These are phyloP conservation scores for Curvularia eragrostidis DNA, from an alignment of 2,329 filamentous ascomycete species.

Conservation along the genomic window DNA sequence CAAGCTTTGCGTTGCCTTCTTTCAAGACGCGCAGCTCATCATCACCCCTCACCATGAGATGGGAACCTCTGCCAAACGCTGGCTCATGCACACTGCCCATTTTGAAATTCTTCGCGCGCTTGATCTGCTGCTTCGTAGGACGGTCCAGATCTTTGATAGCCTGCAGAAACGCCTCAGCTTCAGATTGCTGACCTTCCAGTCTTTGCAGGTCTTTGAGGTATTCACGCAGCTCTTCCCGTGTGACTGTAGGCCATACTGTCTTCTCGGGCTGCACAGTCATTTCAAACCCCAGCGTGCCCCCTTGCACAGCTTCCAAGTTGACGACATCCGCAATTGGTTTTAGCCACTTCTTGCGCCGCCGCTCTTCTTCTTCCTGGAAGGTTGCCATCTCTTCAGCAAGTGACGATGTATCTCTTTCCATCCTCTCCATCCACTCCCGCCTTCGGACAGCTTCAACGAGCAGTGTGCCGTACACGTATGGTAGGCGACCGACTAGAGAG, in stretches of 20 bases:
- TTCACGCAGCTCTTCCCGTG: conserved; percentile 75
- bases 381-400: conserved; percentile 91
- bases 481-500: conserved; percentile 79
- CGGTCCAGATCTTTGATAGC: conserved; percentile 79
- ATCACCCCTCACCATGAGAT: conserved; percentile 80
- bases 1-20: conserved; percentile 63
- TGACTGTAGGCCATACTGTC: conserved; percentile 78
- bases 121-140: conserved; percentile 85
- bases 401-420: conserved; percentile 83
- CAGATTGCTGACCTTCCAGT: conserved; percentile 68
- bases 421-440: conserved; percentile 88
- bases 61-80: conserved; percentile 81
- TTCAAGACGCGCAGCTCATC: conserved; percentile 71
- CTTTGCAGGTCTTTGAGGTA: conserved; percentile 72
- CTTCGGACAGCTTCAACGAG: conserved; percentile 84
- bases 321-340: conserved; percentile 81
- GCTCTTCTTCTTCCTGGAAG: conserved; percentile 91
- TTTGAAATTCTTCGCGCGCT: conserved; percentile 91
- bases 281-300: conserved; percentile 77
- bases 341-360: conserved; percentile 87
- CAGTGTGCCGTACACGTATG: conserved; percentile 88
- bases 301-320: conserved; percentile 69
- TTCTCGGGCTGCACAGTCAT: conserved; percentile 84
- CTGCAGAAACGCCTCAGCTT: conserved; percentile 76
- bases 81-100: conserved; percentile 94